Evolutionary conservation across 192 early-diverging fungal genomes (phyloP).

Genomic region (Linnemannia hyalina): DNA sequence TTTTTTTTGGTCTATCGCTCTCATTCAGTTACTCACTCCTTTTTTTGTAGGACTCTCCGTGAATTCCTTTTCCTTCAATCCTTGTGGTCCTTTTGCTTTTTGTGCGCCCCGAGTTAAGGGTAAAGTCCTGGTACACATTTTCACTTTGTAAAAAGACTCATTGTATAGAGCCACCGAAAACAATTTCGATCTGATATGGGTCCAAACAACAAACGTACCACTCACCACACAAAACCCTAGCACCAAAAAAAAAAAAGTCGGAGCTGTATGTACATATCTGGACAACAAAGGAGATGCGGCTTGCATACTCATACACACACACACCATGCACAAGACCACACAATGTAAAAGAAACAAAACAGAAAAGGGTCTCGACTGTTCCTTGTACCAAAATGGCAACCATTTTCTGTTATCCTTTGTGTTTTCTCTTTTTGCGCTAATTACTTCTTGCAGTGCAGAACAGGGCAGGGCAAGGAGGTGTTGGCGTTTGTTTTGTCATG

Average conservation of each 20-base stretch:
- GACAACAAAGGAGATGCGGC: not conserved
- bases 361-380: slow-evolving; percentile 4
- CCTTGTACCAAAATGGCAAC: slow-evolving; percentile 4
- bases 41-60: not conserved
- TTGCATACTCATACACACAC: not conserved
- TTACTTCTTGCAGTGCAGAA: not conserved
- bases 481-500: too few species aligned
- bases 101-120: slow-evolving; percentile 5
- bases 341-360: not conserved
- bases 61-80: not conserved
- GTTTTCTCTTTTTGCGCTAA: not conserved
- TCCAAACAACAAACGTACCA: not conserved
- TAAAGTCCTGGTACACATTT: not conserved
- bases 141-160: not conserved
- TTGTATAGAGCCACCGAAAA: not conserved
- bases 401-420: not conserved
- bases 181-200: not conserved
- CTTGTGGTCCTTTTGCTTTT: not conserved
- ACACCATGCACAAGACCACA: not conserved
- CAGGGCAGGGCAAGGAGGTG: not conserved
- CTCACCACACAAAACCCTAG: not conserved
- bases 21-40: not conserved
- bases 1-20: not conserved
- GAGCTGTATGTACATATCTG: slow-evolving; percentile 4
- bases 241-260: not conserved